Evolutionary conservation across 78 protist species (phyloP), one percentile per base, ranked within the genome.

Genomic region (Creolimax fragrantissima): DNA sequence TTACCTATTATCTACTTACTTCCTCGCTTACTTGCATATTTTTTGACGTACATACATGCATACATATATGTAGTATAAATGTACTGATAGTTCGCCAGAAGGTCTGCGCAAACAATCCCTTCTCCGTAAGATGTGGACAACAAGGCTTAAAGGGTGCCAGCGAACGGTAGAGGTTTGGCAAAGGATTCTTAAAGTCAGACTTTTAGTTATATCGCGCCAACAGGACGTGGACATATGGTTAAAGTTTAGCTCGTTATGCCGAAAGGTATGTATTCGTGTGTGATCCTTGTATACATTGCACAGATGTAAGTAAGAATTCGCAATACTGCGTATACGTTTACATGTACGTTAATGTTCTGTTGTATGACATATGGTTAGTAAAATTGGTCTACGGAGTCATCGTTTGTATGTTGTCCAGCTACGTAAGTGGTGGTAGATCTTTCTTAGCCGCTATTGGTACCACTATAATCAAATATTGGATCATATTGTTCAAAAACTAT

Each of bases 111-210:
- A 2, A 3, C 88, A 3, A 6, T 24, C 92, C 5, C 42, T 7
- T 4, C 93, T 96, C 3, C 94, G 83, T 17, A 42, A 89, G 42
- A 94, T 94, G n/a, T 97, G 99, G 99, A 45, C 43, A 43, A 43
- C 58, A 3, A 92, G 99, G 7, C 94, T 98, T 44, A 35, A 91
- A 24, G 97, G 96, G 44, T 93, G 93, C 84, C 96, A 98, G 92
- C 91, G 96, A 35, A 93, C 94, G 44, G 94, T 94, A 17, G 96
- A 96, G 36, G 93, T 94, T n/a, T 98, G 99, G 99, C 99, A 97
- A 88, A 81, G 93, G 11, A 42, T 97, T n/a, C 89, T 98, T 89
- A 47, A 92, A 17, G 90, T 96, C 42, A 96, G 96, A n/a, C 5
- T 92, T 44, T 90, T 98, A 35, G 98, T 97, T 24, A 41, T 98